phyloP scores from a whole-genome alignment of 768 basidiomycete genomes.

The Lactarius sp. region DNA sequence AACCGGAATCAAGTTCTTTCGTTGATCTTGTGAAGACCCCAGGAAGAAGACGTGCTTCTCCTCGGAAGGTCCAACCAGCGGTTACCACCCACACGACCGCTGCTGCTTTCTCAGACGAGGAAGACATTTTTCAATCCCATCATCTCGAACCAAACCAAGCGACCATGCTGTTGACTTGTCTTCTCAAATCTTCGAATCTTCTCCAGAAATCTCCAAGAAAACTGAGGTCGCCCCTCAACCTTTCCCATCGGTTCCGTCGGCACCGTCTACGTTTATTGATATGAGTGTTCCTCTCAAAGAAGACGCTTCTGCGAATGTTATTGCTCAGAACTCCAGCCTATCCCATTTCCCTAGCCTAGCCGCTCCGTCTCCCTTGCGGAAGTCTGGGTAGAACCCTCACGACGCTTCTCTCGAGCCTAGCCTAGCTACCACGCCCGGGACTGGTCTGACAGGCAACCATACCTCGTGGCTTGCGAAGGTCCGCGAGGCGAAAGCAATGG shows the following conservation, averaged over 20 bases:
- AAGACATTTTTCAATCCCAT: conserved; percentile 29
- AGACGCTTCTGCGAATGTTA: conserved; percentile 27
- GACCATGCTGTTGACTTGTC: neutral
- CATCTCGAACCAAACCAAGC: neutral
- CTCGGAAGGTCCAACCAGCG: conserved; percentile 46
- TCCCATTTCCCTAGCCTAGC: conserved; percentile 59
- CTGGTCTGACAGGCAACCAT: conserved; percentile 51
- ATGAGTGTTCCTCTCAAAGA: conserved; percentile 26
- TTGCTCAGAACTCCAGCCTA: conserved; percentile 38
- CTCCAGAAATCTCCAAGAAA: conserved; percentile 10
- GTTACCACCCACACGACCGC: conserved; percentile 13
- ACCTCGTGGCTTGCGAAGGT: conserved; percentile 81
- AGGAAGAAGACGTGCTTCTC: conserved; percentile 58
- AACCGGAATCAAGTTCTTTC: conserved; percentile 45
- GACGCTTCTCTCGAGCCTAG: conserved; percentile 36
- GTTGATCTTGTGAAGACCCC: conserved; percentile 84
- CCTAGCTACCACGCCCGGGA: conserved; percentile 32
- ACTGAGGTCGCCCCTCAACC: neutral
- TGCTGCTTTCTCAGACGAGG: conserved; percentile 69
- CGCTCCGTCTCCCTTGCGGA: conserved; percentile 62
- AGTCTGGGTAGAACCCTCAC: conserved; percentile 51
- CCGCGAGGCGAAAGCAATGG: conserved; percentile 55
- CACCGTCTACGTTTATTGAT: conserved; percentile 17
- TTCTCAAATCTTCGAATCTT: neutral
- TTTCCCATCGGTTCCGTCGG: conserved; percentile 6